Conservation (phyloP, 257 asterid species). For the Solanum gandarillasii region DNA sequence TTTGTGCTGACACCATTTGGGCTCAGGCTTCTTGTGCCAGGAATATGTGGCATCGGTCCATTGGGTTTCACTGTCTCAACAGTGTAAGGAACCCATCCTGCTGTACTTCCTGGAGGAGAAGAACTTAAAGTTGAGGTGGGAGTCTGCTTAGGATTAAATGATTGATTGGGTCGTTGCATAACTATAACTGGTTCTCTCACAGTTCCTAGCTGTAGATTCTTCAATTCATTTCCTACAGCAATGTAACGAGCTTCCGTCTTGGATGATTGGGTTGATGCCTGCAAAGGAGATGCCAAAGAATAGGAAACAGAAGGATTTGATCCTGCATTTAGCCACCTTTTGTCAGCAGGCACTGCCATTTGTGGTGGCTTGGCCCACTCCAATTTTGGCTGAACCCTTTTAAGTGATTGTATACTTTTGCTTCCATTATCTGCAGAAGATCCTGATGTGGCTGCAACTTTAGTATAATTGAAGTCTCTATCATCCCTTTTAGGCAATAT, state of each 20-base stretch:
- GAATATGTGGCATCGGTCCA: constrained; percentile 25
- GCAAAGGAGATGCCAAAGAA: constrained; percentile 30
- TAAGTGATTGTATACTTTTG: constrained; percentile 36
- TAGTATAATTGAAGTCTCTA: constrained; percentile 66
- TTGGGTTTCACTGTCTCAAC: constrained; percentile 28
- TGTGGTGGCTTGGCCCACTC: constrained; percentile 70
- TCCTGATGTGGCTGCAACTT: constrained; percentile 30
- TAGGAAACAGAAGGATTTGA: constrained; percentile 32
- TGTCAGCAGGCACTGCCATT: constrained; percentile 34
- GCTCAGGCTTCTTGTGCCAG: constrained; percentile 30
- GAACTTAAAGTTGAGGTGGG: constrained; percentile 33
- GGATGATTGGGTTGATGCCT: constrained; percentile 26
- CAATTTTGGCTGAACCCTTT: constrained; percentile 44
- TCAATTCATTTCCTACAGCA: constrained; percentile 39
- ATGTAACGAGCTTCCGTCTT: constrained; percentile 32
- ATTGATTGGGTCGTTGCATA: constrained; percentile 48
- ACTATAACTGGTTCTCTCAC: constrained; percentile 50
- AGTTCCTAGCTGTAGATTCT: constrained; percentile 61
- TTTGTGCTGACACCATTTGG: constrained; percentile 18
- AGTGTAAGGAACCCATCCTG: constrained; percentile 31
- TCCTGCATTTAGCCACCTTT: constrained; percentile 45
- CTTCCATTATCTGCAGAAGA: constrained; percentile 43
- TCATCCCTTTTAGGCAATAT: constrained; percentile 55
- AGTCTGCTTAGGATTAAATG: constrained; percentile 22
- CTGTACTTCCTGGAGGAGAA: constrained; percentile 35